Base-by-base conservation (phyloP, 2,329 filamentous ascomycete genomes). In the Botrytis deweyae region DNA sequence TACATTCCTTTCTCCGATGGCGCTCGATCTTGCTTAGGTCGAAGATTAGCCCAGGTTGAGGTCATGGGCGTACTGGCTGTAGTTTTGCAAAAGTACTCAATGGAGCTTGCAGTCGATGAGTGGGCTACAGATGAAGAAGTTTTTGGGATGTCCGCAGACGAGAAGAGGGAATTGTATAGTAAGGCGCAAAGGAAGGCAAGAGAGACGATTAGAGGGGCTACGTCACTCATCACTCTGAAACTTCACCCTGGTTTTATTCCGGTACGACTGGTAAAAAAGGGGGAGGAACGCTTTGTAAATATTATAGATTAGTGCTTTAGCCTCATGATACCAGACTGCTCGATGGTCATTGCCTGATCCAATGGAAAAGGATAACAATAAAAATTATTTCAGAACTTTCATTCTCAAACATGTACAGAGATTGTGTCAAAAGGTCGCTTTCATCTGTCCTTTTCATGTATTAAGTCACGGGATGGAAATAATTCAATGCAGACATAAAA, bases 221-320 rank as follows among this genome's bases (percentile, higher is more conserved):
- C 83, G 42, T 88, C 87, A n/a, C 82, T 93, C 73, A 86, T 95
- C 75, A 94, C 93, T 74, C 84, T 95, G 77, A 92, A 93, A 83
- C 84, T 95, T 81, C 86, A 89, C 9, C 84, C 87, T 72, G 88
- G 77, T 7, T 79, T 75, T 62, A 78, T 95, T 49, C 90, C 91
- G 0, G 83, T 95, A 59, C 84, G 92, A 76, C 82, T 95, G 76
- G 90, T 93, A 16, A 89, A 84, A 83, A 88, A 91, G 77, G 92
- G 92, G 0, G 83, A 87, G 76, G 93, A 95, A 85, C 87, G 87
- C 78, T 94, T 95, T 82, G 83, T 88, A 55, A 79, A 78, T 65
- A 75, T 80, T 66, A 42, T 81, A 66, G 77, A 81, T 62, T 73
- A 73, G 59, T 63, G 22, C 4, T 55, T 70, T 46, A 62, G 33